Evolutionary conservation across 1,139 yeast species (phyloP), one percentile per base, ranked within the genome.

Genomic region (Yamadazyma sp.): DNA sequence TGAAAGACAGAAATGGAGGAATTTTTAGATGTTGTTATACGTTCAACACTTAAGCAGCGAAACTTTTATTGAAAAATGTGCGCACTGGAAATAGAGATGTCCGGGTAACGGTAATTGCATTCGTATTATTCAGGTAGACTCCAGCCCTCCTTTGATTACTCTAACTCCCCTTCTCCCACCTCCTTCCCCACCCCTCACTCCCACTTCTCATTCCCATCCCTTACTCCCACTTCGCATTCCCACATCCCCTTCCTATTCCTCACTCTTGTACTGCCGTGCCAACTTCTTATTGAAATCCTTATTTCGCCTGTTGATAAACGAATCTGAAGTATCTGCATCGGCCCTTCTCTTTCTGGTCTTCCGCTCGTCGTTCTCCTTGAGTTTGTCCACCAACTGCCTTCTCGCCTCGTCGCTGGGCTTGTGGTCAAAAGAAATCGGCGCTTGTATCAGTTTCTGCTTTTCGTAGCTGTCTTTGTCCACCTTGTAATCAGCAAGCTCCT

Each of bases 241-340:
- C 26, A 5, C 5, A 11, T 8, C 11, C 11, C 11, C 26, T 20
- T 6, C 22, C n/a, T 23, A 23, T 6, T 32, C 29, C 3, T 13
- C 13, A 5, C 12, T 22, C 35, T 67, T 64, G 48, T 75, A 74
- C 46, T 78, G 80, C 33, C 90, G 62, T 40, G 80, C 70, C 47
- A 88, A 64, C 52, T 86, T 86, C 57, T 75, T 77, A 60, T 87
- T 88, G 61, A 87, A 88, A 52, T 83, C 85, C 53, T 75, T 76
- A 67, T 88, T 88, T 59, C 82, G 84, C 43, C 84, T 90, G 55
- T 85, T 87, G 54, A 88, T 78, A 52, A 57, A 66, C 24, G 61
- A 52, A 6, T 67, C 73, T 9, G 59, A 70, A 3, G 62, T 57
- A 9, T 50, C 70, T 3, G 10, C 6, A 9, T 28, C 31, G 8